Base-by-base conservation (phyloP, 2,329 filamentous ascomycete species). In the Cryphonectria parasitica region DNA sequence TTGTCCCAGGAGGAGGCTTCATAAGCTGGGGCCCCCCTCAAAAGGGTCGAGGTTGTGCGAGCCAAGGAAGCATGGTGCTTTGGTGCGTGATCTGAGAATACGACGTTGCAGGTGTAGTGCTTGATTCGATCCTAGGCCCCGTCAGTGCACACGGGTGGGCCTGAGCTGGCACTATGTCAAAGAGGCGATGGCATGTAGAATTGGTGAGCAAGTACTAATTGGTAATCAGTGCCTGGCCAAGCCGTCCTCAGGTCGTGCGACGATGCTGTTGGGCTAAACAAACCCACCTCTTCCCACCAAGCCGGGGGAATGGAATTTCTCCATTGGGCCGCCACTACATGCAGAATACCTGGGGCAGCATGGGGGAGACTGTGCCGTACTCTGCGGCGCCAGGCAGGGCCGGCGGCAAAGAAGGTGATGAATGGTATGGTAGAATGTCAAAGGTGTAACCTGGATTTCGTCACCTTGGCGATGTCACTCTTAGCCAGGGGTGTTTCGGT, bases 41-140 rank as follows among this genome's bases (percentile, higher is more conserved):
- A 49, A 13, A 25, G 31, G 19, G 28, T 54, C 31, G 45, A 31
- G 43, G 45, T 39, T 17, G 28, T 54, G 62, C 56, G 49, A 62
- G 17, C 28, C 43, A 61, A 60, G 66, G 64, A 70, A 36, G 64
- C 61, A 67, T 65, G 64, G 64, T 68, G 61, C 65, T 43, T 56
- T 65, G 64, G 64, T 68, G 65, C 68, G 54, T 62, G 68, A 72
- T 70, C 70, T 72, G 61, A 22, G 31, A 67, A 72, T 72, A 72
- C 70, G 70, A 72, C 70, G 68, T 66, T 68, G 64, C 67, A 69
- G 45, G 58, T 39, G 52, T 25, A 34, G 39, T 43, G 36, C 34
- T 41, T 56, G n/a, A 31, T 58, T 31, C 11, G 43, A 45, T 45
- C 34, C 61, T 34, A 7, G 49, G 10, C 45, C 45, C 45, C 39